A percentile compares a stretch with the other conserved stretches of the same genome.
These are phyloP conservation scores for Clarireedia paspali DNA, from an alignment of 2,329 filamentous ascomycete genomes.

Conservation along the genomic window DNA sequence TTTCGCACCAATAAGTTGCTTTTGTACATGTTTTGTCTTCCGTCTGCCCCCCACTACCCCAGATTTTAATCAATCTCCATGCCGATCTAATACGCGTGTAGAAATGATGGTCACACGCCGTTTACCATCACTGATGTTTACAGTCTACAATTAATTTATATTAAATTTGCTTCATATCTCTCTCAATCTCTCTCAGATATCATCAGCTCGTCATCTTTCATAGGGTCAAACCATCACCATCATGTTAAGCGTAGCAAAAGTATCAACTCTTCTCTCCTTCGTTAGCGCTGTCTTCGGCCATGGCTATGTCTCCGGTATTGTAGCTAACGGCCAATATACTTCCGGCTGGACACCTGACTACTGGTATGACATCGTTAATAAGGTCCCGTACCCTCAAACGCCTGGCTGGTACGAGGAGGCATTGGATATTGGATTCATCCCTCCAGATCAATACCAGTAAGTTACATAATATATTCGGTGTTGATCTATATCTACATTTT, in stretches of 20 bases:
- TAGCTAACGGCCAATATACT: conserved; percentile 36
- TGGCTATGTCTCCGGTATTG: conserved; percentile 36
- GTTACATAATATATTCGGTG: not conserved
- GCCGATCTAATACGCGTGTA: not conserved
- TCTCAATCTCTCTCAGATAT: not conserved
- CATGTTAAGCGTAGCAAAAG: not conserved
- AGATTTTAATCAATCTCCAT: not conserved
- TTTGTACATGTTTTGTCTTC: not conserved
- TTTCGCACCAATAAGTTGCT: not conserved
- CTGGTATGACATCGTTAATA: conserved; percentile 17
- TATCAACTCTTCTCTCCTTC: not conserved
- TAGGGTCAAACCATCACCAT: not conserved
- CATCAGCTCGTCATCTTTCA: not conserved
- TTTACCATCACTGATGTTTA: not conserved
- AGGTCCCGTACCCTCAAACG: conserved; percentile 17
- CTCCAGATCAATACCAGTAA: conserved; percentile 34
- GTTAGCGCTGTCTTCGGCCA: conserved; percentile 28
- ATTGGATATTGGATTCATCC: conserved; percentile 44
- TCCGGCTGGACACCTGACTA: conserved; percentile 25
- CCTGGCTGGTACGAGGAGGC: conserved; percentile 38
- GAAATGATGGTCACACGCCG: not conserved
- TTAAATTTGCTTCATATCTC: not conserved
- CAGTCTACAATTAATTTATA: not conserved
- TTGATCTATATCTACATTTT: too few species aligned
- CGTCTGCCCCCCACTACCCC: not conserved